These are phyloP conservation scores for Dothistroma pini DNA, from an alignment of 2,329 filamentous ascomycete genomes.

Conservation along the genomic window DNA sequence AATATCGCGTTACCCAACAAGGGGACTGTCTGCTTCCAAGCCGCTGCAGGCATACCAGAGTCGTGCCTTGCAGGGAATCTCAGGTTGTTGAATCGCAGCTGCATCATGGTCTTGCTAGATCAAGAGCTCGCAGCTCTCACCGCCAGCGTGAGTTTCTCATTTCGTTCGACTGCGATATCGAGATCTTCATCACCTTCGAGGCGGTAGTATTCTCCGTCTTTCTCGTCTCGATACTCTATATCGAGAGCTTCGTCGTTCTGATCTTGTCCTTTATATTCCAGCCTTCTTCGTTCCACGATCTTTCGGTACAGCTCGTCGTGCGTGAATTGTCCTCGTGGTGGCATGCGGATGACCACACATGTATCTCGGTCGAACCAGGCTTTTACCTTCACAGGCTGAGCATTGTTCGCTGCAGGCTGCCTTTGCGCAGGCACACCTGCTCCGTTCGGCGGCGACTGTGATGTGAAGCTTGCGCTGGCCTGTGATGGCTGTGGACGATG, in stretches of 20 bases:
- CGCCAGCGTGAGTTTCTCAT: constrained; percentile 76
- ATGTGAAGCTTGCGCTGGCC: constrained; percentile 13
- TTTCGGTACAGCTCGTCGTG: constrained; percentile 78
- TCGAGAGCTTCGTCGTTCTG: constrained; percentile 55
- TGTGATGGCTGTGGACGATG: constrained; percentile 19
- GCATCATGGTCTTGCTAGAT: background rate
- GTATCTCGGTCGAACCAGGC: constrained; percentile 84
- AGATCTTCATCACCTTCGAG: constrained; percentile 78
- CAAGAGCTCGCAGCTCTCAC: constrained; percentile 33
- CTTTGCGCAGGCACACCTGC: constrained; percentile 11
- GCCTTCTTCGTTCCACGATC: constrained; percentile 77
- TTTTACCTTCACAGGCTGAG: constrained; percentile 73
- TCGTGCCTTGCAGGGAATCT: background rate
- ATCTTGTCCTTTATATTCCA: constrained; percentile 45
- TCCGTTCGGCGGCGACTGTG: constrained; percentile 16
- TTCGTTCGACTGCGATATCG: constrained; percentile 72
- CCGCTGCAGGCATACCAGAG: background rate
- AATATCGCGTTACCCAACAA: background rate
- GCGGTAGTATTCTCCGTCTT: constrained; percentile 67
- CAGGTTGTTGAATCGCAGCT: background rate
- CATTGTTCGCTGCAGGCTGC: constrained; percentile 23
- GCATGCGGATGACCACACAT: constrained; percentile 85
- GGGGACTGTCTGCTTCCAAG: background rate
- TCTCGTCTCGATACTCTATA: constrained; percentile 83
- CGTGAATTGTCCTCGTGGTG: constrained; percentile 63